Percentiles rank a stretch among this genome's conserved stretches.
Evolutionary conservation across 495 filamentous ascomycete species (phyloP).

Genomic region (Achaetomiella virescens): DNA sequence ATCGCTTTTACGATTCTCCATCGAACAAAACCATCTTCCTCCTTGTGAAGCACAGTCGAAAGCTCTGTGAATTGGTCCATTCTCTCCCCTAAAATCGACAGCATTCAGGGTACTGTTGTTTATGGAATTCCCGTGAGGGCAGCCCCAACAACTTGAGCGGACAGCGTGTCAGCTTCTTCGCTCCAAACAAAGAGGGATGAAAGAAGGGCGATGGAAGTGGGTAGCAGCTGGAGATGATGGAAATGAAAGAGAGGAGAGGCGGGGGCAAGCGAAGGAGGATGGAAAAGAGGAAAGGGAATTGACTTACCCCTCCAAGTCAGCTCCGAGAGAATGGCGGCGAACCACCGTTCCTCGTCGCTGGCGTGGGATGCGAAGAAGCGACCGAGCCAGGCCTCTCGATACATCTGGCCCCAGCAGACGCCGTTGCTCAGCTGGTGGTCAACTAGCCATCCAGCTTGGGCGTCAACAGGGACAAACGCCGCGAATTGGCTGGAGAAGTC

Average conservation of each 20-base stretch:
- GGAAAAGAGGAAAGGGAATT: background rate
- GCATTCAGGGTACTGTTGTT: too few relatives aligned
- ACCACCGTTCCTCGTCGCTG: background rate
- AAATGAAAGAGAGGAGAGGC: background rate
- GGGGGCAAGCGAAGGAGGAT: background rate
- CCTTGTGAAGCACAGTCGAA: too few relatives aligned
- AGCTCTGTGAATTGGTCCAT: too few relatives aligned
- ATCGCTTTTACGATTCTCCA: too few relatives aligned
- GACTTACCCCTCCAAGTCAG: background rate
- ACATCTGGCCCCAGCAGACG: background rate
- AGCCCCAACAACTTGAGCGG: background rate
- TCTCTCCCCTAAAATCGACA: too few relatives aligned
- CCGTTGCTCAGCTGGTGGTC: background rate
- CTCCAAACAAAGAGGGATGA: background rate
- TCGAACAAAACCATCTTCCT: too few relatives aligned
- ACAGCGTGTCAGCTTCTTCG: background rate
- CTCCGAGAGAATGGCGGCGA: background rate
- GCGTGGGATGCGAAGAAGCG: background rate
- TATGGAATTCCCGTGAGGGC: background rate
- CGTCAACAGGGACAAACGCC: background rate
- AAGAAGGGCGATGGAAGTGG: background rate
- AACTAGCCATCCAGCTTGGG: background rate
- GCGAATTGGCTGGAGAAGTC: background rate
- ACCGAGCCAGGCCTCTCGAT: background rate
- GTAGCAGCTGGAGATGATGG: background rate